Evolutionary conservation across 257 asterid species (phyloP).

Genomic region (Linderniella brevidens): DNA sequence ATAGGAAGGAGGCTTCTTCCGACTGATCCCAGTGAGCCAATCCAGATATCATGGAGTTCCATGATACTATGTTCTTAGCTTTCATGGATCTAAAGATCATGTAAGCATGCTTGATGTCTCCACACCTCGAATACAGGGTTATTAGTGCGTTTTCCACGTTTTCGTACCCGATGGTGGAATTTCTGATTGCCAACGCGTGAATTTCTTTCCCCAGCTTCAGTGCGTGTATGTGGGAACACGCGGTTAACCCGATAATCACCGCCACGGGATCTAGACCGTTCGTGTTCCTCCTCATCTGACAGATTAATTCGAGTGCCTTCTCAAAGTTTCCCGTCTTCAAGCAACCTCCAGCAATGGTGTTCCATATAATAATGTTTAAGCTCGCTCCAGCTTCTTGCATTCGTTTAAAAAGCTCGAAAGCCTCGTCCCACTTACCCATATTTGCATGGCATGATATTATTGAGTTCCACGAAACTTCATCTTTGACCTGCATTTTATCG

Average conservation of each 20-base stretch:
- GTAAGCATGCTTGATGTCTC: conserved; percentile 43
- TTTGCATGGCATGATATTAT: conserved; percentile 66
- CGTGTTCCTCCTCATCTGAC: conserved; percentile 32
- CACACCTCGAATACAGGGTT: conserved; percentile 64
- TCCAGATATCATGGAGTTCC: conserved; percentile 84
- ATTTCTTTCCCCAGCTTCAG: conserved; percentile 50
- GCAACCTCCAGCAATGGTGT: conserved; percentile 64
- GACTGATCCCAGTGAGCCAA: conserved; percentile 34
- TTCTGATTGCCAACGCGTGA: conserved; percentile 61
- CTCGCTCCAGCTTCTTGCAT: conserved; percentile 32
- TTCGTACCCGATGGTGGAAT: conserved; percentile 20
- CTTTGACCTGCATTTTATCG: conserved; percentile 43
- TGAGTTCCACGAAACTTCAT: conserved; percentile 73
- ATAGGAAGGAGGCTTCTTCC: conserved; percentile 54
- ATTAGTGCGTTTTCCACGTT: conserved; percentile 54
- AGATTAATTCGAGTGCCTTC: conserved; percentile 40
- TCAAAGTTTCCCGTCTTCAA: conserved; percentile 36
- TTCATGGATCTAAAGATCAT: conserved; percentile 32
- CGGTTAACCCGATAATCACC: conserved; percentile 52
- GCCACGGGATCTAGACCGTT: conserved; percentile 50
- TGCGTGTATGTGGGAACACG: conserved; percentile 56
- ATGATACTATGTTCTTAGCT: conserved; percentile 31
- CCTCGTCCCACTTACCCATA: conserved; percentile 52
- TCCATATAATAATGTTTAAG: conserved; percentile 45
- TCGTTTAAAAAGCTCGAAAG: conserved; percentile 47